Evolutionary conservation across 164 flowering plant genomes (phyloP).

Genomic region (Liriodendron chinense): DNA sequence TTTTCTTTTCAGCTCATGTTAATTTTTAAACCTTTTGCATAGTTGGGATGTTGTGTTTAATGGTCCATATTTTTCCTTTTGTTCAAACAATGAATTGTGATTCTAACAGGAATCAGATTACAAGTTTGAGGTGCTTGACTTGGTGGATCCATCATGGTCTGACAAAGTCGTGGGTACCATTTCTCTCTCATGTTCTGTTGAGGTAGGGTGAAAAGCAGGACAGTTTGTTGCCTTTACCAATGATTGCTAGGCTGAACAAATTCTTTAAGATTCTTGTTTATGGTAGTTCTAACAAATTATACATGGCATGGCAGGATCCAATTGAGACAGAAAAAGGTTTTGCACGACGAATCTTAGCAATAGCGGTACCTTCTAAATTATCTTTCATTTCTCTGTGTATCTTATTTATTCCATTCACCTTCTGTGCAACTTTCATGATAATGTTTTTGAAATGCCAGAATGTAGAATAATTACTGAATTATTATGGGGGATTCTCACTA

Average conservation of each 20-base stretch:
- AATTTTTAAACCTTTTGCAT: background rate
- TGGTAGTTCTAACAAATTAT: constrained; percentile 4
- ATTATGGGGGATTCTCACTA: background rate
- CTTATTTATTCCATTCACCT: background rate
- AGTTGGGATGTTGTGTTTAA: background rate
- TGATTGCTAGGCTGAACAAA: background rate
- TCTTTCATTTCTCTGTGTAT: background rate
- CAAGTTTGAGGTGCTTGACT: constrained; percentile 40
- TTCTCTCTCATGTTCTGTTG: constrained; percentile 63
- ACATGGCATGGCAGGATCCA: constrained; percentile 61
- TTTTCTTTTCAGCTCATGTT: background rate
- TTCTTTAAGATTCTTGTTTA: background rate
- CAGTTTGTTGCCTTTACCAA: background rate
- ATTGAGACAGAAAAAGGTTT: constrained; percentile 78
- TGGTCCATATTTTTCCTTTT: background rate
- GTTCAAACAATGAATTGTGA: background rate
- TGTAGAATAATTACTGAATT: background rate
- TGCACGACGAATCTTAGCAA: constrained; percentile 74
- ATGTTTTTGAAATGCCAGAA: background rate
- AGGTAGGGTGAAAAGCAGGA: constrained; percentile 44
- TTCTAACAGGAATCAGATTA: constrained; percentile 48
- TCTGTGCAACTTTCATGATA: background rate
- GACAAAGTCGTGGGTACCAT: constrained; percentile 58
- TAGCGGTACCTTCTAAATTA: constrained; percentile 57
- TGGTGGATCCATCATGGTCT: constrained; percentile 64